A percentile compares a stretch with the other conserved stretches of the same genome.
Evolutionary conservation across 306 rosid species (phyloP).

Genomic region (Castanea sativa): DNA sequence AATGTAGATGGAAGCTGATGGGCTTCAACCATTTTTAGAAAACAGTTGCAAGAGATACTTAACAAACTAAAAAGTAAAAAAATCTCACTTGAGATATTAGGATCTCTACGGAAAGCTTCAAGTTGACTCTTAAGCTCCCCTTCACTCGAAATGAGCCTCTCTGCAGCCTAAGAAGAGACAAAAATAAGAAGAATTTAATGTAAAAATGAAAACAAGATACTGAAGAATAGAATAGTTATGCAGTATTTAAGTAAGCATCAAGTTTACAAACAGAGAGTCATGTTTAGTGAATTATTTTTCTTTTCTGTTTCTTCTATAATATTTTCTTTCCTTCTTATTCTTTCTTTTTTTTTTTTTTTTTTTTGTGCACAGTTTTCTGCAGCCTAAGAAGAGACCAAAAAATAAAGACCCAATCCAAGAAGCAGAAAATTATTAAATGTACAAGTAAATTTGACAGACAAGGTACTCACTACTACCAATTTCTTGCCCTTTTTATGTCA

Average conservation of each 20-base stretch:
- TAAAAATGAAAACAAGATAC: background rate
- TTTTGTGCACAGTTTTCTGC: too few relatives aligned
- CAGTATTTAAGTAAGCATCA: background rate
- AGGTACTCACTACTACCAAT: background rate
- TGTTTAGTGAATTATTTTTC: background rate
- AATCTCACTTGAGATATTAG: constrained; percentile 70
- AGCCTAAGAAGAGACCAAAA: too few relatives aligned
- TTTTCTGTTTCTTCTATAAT: background rate
- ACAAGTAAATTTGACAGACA: too few relatives aligned
- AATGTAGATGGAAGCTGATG: constrained; percentile 8
- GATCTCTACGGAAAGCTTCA: constrained; percentile 68
- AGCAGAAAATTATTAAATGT: too few relatives aligned
- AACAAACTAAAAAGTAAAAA: constrained; percentile 13
- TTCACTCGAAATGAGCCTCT: constrained; percentile 75
- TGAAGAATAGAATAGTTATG: background rate
- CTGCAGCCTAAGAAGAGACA: constrained; percentile 68
- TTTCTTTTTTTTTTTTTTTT: too few relatives aligned
- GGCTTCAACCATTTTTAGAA: background rate
- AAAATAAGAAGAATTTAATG: constrained; percentile 11
- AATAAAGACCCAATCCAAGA: too few relatives aligned
- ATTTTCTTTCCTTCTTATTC: background rate
- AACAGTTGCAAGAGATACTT: background rate
- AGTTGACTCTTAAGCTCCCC: constrained; percentile 73
- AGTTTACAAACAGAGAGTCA: background rate
- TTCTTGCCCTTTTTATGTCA: background rate